A percentile compares a stretch with the other conserved stretches of the same genome.
Conservation (phyloP, 2,329 filamentous ascomycete species). For the Aspergillus pseudonomiae region DNA sequence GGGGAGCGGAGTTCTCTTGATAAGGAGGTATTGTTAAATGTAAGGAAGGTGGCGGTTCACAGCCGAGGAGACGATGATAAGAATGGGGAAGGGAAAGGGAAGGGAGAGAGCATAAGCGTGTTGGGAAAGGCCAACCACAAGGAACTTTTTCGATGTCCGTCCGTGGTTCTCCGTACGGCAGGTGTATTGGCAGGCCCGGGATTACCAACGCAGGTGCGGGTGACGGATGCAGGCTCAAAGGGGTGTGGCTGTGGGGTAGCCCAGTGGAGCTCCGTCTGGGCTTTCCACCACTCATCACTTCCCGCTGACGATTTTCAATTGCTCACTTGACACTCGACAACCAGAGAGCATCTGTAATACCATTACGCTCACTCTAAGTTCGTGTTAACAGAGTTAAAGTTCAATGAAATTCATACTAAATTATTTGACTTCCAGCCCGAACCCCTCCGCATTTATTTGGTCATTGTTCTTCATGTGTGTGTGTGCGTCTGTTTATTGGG, state of each 20-base stretch:
- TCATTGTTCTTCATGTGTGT: not conserved
- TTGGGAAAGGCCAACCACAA: slow-evolving; percentile 4
- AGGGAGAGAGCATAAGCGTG: not conserved
- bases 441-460: not conserved
- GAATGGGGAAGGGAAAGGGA: slow-evolving; percentile 6
- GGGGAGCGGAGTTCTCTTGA: not conserved
- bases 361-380: slow-evolving; percentile 2
- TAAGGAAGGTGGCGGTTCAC: not conserved
- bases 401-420: slow-evolving; percentile 3
- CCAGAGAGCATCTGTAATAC: slow-evolving; percentile 2
- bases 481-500: not conserved
- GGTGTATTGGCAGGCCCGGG: slow-evolving; percentile 3
- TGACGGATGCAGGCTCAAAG: slow-evolving; percentile 15
- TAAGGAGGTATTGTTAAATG: not conserved
- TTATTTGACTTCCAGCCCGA: not conserved
- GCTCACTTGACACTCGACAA: slow-evolving; percentile 7
- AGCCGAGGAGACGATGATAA: not conserved
- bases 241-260: slow-evolving; percentile 16
- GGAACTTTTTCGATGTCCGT: slow-evolving; percentile 4
- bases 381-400: not conserved
- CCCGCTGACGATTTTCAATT: slow-evolving; percentile 4
- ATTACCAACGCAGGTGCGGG: slow-evolving; percentile 10
- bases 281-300: slow-evolving; percentile 6
- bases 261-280: slow-evolving; percentile 4
- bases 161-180: slow-evolving; percentile 4